phyloP scores from a whole-genome alignment of 176 grass and related monocot species.

The Alloteropsis semialata region DNA sequence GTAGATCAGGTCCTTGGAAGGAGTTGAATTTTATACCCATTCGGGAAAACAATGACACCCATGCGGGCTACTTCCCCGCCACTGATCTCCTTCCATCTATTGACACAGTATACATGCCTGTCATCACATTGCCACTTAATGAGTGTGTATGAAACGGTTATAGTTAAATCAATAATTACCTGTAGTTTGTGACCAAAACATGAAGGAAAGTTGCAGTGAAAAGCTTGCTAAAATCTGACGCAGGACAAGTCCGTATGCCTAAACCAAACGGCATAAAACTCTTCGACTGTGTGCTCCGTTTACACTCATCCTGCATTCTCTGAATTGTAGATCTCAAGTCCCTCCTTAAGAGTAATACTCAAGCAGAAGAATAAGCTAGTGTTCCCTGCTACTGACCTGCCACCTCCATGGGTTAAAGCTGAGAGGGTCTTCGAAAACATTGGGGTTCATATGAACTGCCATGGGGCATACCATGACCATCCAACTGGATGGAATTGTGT shows the following conservation, averaged over 20 bases:
- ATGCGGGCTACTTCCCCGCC: neutral
- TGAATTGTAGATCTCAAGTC: too few species aligned
- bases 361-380: too few species aligned
- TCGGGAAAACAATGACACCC: neutral
- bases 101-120: neutral
- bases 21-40: conserved; percentile 1
- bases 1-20: neutral
- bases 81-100: neutral
- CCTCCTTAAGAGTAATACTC: too few species aligned
- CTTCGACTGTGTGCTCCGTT: neutral
- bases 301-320: neutral
- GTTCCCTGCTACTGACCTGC: neutral
- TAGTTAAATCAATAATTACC: neutral
- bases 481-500: neutral
- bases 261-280: conserved; percentile 1
- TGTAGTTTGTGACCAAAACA: conserved; percentile 6
- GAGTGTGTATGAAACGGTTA: neutral
- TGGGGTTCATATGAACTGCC: neutral
- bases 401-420: conserved; percentile 27
- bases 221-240: neutral
- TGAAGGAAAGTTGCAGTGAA: neutral
- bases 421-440: conserved; percentile 24
- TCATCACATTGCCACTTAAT: neutral
- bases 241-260: conserved; percentile 1
- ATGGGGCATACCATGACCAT: conserved; percentile 17